Conservation (phyloP, 73 alveolate genomes). For the Stentor coeruleus region DNA sequence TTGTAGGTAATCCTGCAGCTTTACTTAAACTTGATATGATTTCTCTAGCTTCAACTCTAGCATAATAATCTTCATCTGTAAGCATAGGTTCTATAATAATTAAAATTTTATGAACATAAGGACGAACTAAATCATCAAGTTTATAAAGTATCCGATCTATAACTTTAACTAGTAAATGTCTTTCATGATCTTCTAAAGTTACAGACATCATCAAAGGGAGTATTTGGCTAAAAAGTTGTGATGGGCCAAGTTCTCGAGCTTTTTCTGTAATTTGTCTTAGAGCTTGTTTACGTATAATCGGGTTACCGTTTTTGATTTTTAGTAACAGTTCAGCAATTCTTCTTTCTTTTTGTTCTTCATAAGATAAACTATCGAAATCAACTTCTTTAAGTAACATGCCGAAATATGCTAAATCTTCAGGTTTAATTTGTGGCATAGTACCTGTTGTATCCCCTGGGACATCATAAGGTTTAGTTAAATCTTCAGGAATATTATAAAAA, state of each 20-base stretch:
- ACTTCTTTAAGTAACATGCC: conserved; percentile 75
- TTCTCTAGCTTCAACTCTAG: conserved; percentile 99
- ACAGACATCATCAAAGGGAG: conserved; percentile 95
- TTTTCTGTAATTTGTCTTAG: conserved; percentile 87
- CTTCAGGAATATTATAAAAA: conserved; percentile 34
- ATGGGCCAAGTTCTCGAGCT: conserved; percentile 95
- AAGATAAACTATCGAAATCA: conserved; percentile 82
- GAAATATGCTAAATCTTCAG: conserved; percentile 84
- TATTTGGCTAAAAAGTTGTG: conserved; percentile 87
- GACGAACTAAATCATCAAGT: conserved; percentile 85
- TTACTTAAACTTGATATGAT: conserved; percentile 97
- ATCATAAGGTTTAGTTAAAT: conserved; percentile 49
- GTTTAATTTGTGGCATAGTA: conserved; percentile 69
- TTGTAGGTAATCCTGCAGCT: conserved; percentile 99
- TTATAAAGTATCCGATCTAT: conserved; percentile 57
- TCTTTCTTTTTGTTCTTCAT: conserved; percentile 87
- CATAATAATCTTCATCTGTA: conserved; percentile 98
- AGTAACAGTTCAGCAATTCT: conserved; percentile 84
- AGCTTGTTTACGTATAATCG: conserved; percentile 94
- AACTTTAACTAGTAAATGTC: conserved; percentile 93
- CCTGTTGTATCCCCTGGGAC: conserved; percentile 55
- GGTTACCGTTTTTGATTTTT: conserved; percentile 96
- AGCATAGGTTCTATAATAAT: conserved; percentile 99
- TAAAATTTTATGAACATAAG: conserved; percentile 98
- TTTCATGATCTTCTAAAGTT: conserved; percentile 95